These are phyloP conservation scores for Solanum rostratum DNA, from an alignment of 257 asterid genomes.

Conservation along the genomic window DNA sequence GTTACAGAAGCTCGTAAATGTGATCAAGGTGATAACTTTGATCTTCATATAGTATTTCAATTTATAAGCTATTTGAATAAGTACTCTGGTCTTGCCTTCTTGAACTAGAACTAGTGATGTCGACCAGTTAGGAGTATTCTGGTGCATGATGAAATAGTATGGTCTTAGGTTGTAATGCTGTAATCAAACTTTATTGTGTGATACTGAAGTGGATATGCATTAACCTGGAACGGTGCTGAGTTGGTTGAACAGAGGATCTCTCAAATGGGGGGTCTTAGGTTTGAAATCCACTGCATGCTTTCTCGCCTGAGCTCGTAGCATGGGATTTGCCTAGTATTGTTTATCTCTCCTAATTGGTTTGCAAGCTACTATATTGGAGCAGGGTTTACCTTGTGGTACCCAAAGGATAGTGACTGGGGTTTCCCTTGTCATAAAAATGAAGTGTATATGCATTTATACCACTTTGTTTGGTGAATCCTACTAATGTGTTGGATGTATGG, in stretches of 20 bases:
- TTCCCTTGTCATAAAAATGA: not conserved
- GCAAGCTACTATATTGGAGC: not conserved
- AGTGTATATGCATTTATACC: not conserved
- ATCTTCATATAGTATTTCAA: not conserved
- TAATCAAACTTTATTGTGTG: not conserved
- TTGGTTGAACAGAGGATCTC: not conserved
- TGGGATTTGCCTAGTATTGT: not conserved
- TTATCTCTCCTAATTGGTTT: not conserved
- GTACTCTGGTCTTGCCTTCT: not conserved
- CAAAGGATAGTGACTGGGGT: not conserved
- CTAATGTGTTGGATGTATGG: not conserved
- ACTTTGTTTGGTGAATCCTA: not conserved
- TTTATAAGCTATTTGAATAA: not conserved
- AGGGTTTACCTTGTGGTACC: not conserved
- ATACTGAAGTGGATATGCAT: not conserved
- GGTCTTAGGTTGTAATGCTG: not conserved
- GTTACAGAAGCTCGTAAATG: slow-evolving; percentile 86
- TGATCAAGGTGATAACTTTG: slow-evolving; percentile 48
- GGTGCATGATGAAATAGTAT: not conserved
- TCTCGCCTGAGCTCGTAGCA: not conserved
- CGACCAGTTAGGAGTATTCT: not conserved
- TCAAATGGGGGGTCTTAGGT: not conserved
- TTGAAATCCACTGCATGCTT: not conserved
- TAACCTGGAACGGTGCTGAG: not conserved
- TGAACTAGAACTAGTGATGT: not conserved